A percentile compares a stretch with the other conserved stretches of the same genome.
phyloP scores from a whole-genome alignment of 768 basidiomycete species.

The Mrakia gelida region DNA sequence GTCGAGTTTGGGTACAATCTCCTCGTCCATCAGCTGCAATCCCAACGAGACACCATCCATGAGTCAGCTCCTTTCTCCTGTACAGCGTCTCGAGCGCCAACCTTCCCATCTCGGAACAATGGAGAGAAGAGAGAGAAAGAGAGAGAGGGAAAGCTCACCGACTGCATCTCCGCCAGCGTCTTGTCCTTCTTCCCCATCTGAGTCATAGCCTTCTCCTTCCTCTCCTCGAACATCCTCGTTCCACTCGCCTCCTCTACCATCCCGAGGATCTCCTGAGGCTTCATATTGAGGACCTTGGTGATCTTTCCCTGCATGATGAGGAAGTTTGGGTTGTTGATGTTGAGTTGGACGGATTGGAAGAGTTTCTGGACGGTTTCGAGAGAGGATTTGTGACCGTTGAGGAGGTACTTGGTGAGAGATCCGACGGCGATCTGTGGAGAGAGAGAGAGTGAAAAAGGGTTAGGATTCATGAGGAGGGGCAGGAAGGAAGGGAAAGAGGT shows the following conservation, averaged over 20 bases:
- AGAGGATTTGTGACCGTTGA: conserved; percentile 90
- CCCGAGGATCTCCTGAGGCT: conserved; percentile 91
- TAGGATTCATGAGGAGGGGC: neutral
- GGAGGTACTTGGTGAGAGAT: conserved; percentile 86
- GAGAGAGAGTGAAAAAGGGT: neutral
- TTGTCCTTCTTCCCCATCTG: conserved; percentile 98
- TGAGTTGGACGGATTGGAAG: conserved; percentile 94
- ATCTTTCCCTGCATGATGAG: conserved; percentile 99
- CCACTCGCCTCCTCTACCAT: conserved; percentile 99
- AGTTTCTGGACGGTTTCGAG: conserved; percentile 81
- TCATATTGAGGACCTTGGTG: conserved; percentile 98
- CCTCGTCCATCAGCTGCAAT: conserved; percentile 63
- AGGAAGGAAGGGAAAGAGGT: too few species aligned
- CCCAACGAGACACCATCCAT: neutral
- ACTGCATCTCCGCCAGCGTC: conserved; percentile 80
- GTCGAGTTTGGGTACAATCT: conserved; percentile 90
- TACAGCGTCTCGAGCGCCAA: conserved; percentile 51
- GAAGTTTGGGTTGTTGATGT: conserved; percentile 99
- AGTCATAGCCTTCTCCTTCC: conserved; percentile 91
- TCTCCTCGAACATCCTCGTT: conserved; percentile 97
- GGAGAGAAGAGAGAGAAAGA: too few species aligned
- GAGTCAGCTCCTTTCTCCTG: neutral
- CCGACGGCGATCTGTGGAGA: conserved; percentile 83
- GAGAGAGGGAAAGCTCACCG: conserved; percentile 43
- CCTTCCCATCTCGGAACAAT: conserved; percentile 52